Evolutionary conservation across 2,329 filamentous ascomycete species (phyloP).

Genomic region (Coniochaeta sp.): DNA sequence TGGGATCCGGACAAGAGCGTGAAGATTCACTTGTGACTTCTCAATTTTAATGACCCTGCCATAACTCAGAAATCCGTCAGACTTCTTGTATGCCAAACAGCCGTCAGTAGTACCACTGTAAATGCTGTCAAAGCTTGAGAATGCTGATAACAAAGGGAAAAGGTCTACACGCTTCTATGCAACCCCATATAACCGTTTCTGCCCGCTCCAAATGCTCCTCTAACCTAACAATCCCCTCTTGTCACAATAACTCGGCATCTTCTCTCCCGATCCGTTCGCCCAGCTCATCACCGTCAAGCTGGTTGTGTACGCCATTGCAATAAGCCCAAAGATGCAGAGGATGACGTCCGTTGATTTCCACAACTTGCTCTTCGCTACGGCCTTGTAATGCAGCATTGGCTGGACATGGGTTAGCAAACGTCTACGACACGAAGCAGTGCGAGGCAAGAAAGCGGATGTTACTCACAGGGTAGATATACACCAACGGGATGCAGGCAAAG

Average conservation of each 20-base stretch:
- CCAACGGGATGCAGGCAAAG: conserved; percentile 94
- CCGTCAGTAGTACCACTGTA: not conserved
- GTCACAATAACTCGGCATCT: conserved; percentile 49
- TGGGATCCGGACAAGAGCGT: too few relatives aligned
- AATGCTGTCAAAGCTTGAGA: not conserved
- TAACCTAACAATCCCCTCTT: conserved; percentile 13
- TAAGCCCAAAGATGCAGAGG: conserved; percentile 73
- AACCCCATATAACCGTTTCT: not conserved
- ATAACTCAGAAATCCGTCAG: too few relatives aligned
- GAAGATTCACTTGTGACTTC: too few relatives aligned
- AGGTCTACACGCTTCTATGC: not conserved
- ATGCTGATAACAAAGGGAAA: conserved; percentile 3
- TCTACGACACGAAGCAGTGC: conserved; percentile 4
- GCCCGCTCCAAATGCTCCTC: not conserved
- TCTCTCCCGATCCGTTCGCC: conserved; percentile 48
- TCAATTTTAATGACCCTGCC: too few relatives aligned
- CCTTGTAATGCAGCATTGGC: conserved; percentile 85
- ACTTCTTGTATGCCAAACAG: not conserved
- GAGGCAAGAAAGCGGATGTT: not conserved
- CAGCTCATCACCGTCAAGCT: conserved; percentile 80
- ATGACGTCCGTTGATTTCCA: conserved; percentile 67
- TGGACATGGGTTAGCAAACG: conserved; percentile 27
- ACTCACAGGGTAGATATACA: conserved; percentile 96
- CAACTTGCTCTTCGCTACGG: conserved; percentile 61
- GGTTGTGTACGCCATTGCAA: conserved; percentile 91